Conservation (phyloP, 225 moss, liverwort and hornwort species). For the Anthoceros angustus region DNA sequence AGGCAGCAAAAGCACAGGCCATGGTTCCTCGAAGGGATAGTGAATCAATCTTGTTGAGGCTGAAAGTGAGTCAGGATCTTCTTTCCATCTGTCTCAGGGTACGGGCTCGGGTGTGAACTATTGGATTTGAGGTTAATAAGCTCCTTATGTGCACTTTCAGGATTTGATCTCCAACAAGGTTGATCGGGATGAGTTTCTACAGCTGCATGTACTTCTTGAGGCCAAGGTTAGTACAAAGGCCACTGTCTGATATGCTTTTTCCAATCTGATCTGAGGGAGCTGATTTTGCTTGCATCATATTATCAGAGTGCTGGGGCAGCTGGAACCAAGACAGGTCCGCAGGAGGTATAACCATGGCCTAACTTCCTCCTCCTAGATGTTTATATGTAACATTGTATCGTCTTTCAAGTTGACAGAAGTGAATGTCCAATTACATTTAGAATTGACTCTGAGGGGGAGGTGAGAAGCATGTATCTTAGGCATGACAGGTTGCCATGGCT, state of each 20-base stretch:
- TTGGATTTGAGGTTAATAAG: constrained; percentile 12
- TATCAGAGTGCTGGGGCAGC: too few species aligned
- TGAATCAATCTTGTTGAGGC: not conserved
- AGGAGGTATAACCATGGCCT: too few species aligned
- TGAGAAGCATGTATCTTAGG: too few species aligned
- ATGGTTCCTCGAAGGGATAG: not conserved
- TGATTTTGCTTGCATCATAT: too few species aligned
- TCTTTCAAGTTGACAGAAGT: too few species aligned
- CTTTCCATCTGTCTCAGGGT: not conserved
- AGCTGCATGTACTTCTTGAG: constrained; percentile 9
- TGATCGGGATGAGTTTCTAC: constrained; percentile 20
- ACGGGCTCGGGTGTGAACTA: not conserved
- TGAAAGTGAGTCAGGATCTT: not conserved
- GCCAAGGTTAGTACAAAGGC: not conserved
- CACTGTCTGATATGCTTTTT: not conserved
- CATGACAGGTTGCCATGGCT: too few species aligned
- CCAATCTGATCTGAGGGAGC: not conserved
- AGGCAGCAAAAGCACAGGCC: not conserved
- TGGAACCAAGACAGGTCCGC: too few species aligned
- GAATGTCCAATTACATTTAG: too few species aligned
- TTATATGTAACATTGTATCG: too few species aligned
- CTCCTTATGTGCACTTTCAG: not conserved
- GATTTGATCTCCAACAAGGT: constrained; percentile 24
- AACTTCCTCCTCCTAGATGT: too few species aligned
- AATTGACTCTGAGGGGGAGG: too few species aligned